Percentiles rank a stretch among this genome's conserved stretches.
phyloP scores from a whole-genome alignment of 306 rosid genomes.

The Quercus mongolica region DNA sequence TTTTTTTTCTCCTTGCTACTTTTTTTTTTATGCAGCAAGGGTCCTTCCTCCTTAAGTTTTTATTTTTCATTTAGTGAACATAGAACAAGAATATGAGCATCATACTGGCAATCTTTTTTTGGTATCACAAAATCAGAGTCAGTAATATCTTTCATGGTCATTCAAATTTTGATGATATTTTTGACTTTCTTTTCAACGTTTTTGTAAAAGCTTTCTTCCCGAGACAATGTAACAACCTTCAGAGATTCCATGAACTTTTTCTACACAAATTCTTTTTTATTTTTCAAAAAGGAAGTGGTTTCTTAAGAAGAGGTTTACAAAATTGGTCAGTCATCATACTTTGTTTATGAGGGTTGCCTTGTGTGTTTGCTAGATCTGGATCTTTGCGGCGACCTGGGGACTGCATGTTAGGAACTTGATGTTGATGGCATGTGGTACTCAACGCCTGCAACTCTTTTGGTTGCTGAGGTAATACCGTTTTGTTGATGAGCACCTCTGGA shows the following conservation, averaged over 20 bases:
- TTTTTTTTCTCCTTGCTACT: background rate
- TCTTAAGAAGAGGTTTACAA: conserved; percentile 25
- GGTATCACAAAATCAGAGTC: background rate
- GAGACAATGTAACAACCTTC: background rate
- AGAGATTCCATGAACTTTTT: conserved; percentile 4
- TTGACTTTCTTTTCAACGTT: background rate
- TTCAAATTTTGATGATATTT: background rate
- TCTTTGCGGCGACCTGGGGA: conserved; percentile 53
- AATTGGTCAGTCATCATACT: conserved; percentile 28
- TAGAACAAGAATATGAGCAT: background rate
- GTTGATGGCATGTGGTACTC: conserved; percentile 80
- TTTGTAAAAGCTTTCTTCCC: background rate
- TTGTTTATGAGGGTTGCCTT: conserved; percentile 55
- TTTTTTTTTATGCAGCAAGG: background rate
- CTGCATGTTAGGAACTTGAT: conserved; percentile 74
- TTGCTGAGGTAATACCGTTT: conserved; percentile 66
- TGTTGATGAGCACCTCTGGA: conserved; percentile 56
- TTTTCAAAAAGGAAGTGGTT: conserved; percentile 25
- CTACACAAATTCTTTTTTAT: conserved; percentile 13
- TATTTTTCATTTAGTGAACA: background rate
- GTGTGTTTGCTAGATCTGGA: conserved; percentile 63
- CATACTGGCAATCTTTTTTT: background rate
- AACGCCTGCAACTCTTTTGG: conserved; percentile 51
- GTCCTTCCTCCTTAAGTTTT: background rate
- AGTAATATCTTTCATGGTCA: background rate